A percentile compares a stretch with the other conserved stretches of the same genome.
Conservation (phyloP, 441 rosid species). For the Macaranga tanarius region DNA sequence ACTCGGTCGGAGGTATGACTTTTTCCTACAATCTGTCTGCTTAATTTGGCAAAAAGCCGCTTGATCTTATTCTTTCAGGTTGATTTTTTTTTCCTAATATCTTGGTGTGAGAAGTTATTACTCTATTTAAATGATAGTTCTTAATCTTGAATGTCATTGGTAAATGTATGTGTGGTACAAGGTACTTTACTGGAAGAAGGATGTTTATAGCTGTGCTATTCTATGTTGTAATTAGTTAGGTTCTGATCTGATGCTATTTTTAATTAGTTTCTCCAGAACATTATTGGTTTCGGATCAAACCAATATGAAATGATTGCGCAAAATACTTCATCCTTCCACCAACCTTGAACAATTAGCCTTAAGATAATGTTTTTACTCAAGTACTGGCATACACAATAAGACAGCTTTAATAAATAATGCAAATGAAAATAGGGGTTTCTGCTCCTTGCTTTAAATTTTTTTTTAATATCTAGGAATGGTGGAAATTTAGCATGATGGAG, state of each 20-base stretch:
- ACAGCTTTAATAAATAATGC: background rate
- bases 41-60: conserved; percentile 9
- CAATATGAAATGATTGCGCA: background rate
- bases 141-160: background rate
- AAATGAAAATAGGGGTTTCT: background rate
- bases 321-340: background rate
- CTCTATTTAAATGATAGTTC: background rate
- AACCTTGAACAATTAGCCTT: background rate
- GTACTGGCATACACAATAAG: background rate
- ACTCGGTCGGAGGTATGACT: conserved; percentile 69
- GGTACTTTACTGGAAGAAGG: background rate
- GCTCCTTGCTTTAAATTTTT: background rate
- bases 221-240: background rate
- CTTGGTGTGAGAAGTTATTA: background rate
- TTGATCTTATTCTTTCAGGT: background rate
- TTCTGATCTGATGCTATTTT: background rate
- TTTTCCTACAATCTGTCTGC: background rate
- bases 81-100: background rate
- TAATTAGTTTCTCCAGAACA: background rate
- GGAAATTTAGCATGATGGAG: background rate
- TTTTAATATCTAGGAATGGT: background rate
- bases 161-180: background rate
- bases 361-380: background rate
- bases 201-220: background rate
- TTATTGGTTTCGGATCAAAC: background rate